phyloP scores from a whole-genome alignment of 2,329 filamentous ascomycete genomes.

The Calcarisporium arbuscula region DNA sequence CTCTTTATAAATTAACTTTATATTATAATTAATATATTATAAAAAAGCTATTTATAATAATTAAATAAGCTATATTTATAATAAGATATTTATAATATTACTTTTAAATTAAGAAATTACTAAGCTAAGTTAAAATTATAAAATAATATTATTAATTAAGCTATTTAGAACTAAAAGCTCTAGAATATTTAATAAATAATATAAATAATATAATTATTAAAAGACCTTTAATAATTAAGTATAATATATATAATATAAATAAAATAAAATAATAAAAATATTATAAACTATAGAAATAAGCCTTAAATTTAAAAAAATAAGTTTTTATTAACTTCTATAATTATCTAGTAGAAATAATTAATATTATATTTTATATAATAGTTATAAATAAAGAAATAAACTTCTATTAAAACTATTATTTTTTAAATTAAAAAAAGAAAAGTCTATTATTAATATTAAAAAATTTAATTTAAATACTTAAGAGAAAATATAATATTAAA shows the following conservation, averaged over 20 bases:
- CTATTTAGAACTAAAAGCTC: background rate
- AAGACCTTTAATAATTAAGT: background rate
- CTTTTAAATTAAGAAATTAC: background rate
- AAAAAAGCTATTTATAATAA: background rate
- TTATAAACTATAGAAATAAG: background rate
- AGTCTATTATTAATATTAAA: background rate
- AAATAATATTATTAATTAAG: background rate
- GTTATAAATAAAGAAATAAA: background rate
- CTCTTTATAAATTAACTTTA: background rate
- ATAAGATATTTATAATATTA: background rate
- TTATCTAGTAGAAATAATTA: background rate
- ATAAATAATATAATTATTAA: background rate
- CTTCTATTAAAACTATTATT: background rate
- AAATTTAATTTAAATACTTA: background rate
- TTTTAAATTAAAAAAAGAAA: constrained; percentile 1
- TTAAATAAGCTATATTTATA: no score
- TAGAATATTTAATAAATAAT: background rate
- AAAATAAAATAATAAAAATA: background rate
- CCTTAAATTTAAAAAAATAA: background rate
- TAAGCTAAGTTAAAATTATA: background rate
- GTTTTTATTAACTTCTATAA: background rate
- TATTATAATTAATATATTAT: background rate
- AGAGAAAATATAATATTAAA: no score
- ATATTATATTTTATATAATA: background rate
- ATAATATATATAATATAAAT: background rate